Conservation (phyloP, 75 land plant species). For the Pinus taeda region DNA sequence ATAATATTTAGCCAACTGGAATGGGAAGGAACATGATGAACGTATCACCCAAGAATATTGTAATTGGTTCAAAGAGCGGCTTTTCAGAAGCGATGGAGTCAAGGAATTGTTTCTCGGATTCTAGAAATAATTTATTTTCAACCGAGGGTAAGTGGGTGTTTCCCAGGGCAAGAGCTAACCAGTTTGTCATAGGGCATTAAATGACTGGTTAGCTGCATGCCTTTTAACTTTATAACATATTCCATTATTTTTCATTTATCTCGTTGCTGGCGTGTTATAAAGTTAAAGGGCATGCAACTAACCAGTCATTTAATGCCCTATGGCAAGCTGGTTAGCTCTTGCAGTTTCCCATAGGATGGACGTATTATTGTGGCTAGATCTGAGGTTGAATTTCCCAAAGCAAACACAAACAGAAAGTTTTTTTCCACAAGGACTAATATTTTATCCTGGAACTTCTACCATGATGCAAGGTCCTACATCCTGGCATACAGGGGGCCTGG, state of each 20-base stretch:
- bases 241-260: too few species aligned
- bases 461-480: constrained; percentile 4
- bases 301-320: too few species aligned
- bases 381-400: constrained; percentile 21
- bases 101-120: constrained; percentile 3
- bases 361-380: constrained; percentile 15
- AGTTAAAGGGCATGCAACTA: too few species aligned
- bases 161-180: too few species aligned
- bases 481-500: constrained; percentile 12
- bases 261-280: too few species aligned
- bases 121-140: constrained; percentile 12
- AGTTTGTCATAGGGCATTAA: too few species aligned
- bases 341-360: constrained; percentile 16
- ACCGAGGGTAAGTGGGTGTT: constrained; percentile 35
- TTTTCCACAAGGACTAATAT: background rate
- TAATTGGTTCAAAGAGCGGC: constrained; percentile 56
- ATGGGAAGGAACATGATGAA: constrained; percentile 7
- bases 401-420: constrained; percentile 7
- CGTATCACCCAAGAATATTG: constrained; percentile 15
- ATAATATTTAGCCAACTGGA: background rate
- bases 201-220: too few species aligned
- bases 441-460: background rate
- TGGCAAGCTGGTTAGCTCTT: too few species aligned
- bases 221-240: too few species aligned
- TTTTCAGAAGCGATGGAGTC: constrained; percentile 49